Conservation (phyloP, 306 rosid genomes). For the Abrus precatorius region DNA sequence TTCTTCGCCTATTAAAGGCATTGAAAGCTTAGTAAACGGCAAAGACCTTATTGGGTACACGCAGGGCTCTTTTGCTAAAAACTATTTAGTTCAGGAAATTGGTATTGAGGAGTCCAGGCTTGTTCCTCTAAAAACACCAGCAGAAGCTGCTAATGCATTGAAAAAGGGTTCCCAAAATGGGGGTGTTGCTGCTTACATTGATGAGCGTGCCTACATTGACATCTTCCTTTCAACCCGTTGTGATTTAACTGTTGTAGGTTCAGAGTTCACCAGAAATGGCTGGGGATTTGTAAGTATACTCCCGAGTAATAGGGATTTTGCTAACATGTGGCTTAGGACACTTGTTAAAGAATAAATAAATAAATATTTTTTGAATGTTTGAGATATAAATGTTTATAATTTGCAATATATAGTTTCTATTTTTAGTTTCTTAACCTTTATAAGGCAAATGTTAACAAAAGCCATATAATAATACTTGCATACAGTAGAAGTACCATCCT, state of each 20-base stretch:
- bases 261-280: constrained; percentile 90
- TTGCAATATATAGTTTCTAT: neutral
- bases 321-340: neutral
- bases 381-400: neutral
- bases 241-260: constrained; percentile 79
- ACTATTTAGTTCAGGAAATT: constrained; percentile 70
- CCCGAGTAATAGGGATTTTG: constrained; percentile 2
- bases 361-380: neutral
- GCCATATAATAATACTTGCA: neutral
- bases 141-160: constrained; percentile 71
- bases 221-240: constrained; percentile 89
- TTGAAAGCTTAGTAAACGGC: constrained; percentile 65
- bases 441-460: neutral
- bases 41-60: constrained; percentile 81
- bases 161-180: constrained; percentile 73
- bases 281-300: constrained; percentile 95
- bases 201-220: constrained; percentile 83
- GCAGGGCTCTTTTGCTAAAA: constrained; percentile 72
- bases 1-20: constrained; percentile 80
- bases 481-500: neutral
- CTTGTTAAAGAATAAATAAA: neutral
- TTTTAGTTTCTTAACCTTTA: neutral
- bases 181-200: constrained; percentile 86
- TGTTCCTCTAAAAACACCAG: constrained; percentile 67
- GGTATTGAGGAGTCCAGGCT: constrained; percentile 75